Evolutionary conservation across 345 rosid species (phyloP).

Genomic region (Lumnitzera littorea): DNA sequence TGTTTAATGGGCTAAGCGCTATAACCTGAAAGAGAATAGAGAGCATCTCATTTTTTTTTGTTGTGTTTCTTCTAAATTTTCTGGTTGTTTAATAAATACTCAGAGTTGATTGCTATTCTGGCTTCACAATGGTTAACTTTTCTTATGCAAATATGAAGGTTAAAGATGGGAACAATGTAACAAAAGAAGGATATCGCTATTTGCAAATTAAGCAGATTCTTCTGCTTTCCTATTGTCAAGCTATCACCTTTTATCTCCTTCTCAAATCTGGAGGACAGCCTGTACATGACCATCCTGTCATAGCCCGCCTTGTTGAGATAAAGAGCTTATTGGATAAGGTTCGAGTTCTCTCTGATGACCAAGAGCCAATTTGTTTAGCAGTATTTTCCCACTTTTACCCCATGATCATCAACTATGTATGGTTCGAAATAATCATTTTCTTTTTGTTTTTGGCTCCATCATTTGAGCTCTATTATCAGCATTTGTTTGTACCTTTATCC

Average conservation of each 20-base stretch:
- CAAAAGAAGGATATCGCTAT: slow-evolving; percentile 50
- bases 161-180: slow-evolving; percentile 28
- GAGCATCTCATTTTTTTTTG: background rate
- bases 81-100: background rate
- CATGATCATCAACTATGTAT: too few relatives aligned
- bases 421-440: too few relatives aligned
- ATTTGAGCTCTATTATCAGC: too few relatives aligned
- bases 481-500: too few relatives aligned
- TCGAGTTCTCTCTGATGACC: background rate
- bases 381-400: too few relatives aligned
- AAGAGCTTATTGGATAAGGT: slow-evolving; percentile 79
- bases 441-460: too few relatives aligned
- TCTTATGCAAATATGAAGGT: slow-evolving; percentile 26
- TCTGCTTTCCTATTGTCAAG: slow-evolving; percentile 74
- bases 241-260: slow-evolving; percentile 85
- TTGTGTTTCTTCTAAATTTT: background rate
- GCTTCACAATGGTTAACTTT: background rate
- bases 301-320: slow-evolving; percentile 80
- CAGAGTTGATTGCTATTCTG: background rate
- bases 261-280: slow-evolving; percentile 90
- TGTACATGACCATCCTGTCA: slow-evolving; percentile 86
- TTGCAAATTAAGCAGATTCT: slow-evolving; percentile 80
- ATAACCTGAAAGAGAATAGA: background rate
- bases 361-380: too few relatives aligned
- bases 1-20: too few relatives aligned